Evolutionary conservation across 2,329 filamentous ascomycete species (phyloP).

Genomic region (Pseudogymnoascus sp.): DNA sequence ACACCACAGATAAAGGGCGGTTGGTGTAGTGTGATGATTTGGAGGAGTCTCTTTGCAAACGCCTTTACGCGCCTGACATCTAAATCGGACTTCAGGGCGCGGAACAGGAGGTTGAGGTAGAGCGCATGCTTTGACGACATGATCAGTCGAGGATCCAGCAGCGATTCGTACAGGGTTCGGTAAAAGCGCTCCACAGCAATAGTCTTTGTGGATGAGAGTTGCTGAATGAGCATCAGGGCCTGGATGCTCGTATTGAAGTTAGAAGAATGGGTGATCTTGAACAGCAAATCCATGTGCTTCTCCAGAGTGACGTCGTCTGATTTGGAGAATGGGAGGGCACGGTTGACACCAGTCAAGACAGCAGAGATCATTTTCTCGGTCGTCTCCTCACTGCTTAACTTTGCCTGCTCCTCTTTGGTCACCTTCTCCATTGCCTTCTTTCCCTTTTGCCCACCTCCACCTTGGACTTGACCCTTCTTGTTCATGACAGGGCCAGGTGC

Average conservation of each 20-base stretch:
- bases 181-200: slow-evolving; percentile 87
- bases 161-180: slow-evolving; percentile 87
- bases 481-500: slow-evolving; percentile 38
- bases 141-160: slow-evolving; percentile 81
- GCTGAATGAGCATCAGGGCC: slow-evolving; percentile 89
- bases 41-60: slow-evolving; percentile 88
- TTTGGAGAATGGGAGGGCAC: slow-evolving; percentile 86
- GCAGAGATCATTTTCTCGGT: slow-evolving; percentile 89
- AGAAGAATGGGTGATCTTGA: slow-evolving; percentile 91
- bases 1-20: slow-evolving; percentile 88
- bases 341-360: slow-evolving; percentile 88
- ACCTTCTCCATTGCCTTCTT: slow-evolving; percentile 43
- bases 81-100: slow-evolving; percentile 82
- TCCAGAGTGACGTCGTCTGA: slow-evolving; percentile 74
- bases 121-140: slow-evolving; percentile 91
- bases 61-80: slow-evolving; percentile 89
- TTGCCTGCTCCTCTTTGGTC: slow-evolving; percentile 33
- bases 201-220: slow-evolving; percentile 75
- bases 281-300: slow-evolving; percentile 86
- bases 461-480: slow-evolving; percentile 45
- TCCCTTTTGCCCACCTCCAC: slow-evolving; percentile 45
- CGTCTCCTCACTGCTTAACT: slow-evolving; percentile 38
- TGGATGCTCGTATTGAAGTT: slow-evolving; percentile 99
- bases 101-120: slow-evolving; percentile 87
- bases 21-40: slow-evolving; percentile 81